Percentiles rank a stretch among this genome's conserved stretches.
Conservation (phyloP, 2,329 filamentous ascomycete species). For the Dactylellina parvicollis region DNA sequence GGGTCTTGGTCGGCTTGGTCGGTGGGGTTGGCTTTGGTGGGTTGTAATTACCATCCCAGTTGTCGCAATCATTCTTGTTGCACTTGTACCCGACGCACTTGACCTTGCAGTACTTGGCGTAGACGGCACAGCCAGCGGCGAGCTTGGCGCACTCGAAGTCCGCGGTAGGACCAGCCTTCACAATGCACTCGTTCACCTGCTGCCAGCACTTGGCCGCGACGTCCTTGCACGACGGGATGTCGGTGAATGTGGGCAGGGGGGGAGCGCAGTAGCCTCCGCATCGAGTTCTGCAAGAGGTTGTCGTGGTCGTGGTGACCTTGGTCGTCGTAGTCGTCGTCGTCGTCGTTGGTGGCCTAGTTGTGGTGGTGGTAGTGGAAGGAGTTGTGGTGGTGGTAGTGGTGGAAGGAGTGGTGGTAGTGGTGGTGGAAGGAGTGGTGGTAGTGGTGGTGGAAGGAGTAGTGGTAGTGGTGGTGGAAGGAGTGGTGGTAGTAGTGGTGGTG, state of each 20-base stretch:
- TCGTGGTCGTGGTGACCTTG: conserved; percentile 21
- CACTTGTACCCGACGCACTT: conserved; percentile 35
- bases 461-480: neutral
- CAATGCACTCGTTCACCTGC: conserved; percentile 37
- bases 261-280: conserved; percentile 52
- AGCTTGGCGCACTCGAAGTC: conserved; percentile 4
- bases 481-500: conserved; percentile 25
- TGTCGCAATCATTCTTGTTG: conserved; percentile 50
- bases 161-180: neutral
- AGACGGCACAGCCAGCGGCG: conserved; percentile 23
- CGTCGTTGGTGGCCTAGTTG: neutral
- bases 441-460: conserved; percentile 3
- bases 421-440: neutral
- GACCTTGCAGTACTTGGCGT: conserved; percentile 43
- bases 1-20: conserved; percentile 31
- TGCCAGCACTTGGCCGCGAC: conserved; percentile 30
- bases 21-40: conserved; percentile 37
- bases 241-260: conserved; percentile 47
- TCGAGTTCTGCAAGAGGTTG: conserved; percentile 35
- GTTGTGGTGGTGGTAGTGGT: conserved; percentile 1
- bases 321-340: conserved; percentile 9
- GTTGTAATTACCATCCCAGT: conserved; percentile 36
- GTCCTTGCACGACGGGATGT: conserved; percentile 35
- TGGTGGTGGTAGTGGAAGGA: conserved; percentile 1
- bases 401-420: conserved; percentile 9